Conservation (phyloP, 495 filamentous ascomycete genomes). For the Tuber umbilicatum region DNA sequence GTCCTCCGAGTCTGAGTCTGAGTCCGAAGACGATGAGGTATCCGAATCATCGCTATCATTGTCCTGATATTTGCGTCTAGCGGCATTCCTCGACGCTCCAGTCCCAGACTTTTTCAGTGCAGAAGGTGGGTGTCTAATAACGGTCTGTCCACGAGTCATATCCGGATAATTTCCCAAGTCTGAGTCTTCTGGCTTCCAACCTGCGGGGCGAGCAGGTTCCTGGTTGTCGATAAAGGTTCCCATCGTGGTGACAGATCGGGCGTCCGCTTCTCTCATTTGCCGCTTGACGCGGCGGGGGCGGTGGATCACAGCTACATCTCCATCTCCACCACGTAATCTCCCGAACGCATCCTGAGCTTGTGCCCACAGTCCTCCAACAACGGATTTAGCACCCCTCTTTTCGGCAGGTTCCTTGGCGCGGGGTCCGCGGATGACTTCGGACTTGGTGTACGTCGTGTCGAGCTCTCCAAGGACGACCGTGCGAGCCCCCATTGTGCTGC, state of each 20-base stretch:
- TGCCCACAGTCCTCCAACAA: slow-evolving; percentile 33
- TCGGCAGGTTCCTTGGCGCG: slow-evolving; percentile 24
- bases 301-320: slow-evolving; percentile 21
- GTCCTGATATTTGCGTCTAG: slow-evolving; percentile 21
- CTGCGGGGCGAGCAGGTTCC: slow-evolving; percentile 32
- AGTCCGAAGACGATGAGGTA: slow-evolving; percentile 26
- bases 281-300: slow-evolving; percentile 20
- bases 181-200: slow-evolving; percentile 37
- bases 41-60: slow-evolving; percentile 24
- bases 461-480: slow-evolving; percentile 41
- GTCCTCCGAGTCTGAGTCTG: slow-evolving; percentile 35
- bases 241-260: slow-evolving; percentile 9
- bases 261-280: slow-evolving; percentile 22
- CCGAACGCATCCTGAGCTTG: slow-evolving; percentile 13
- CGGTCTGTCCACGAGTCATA: slow-evolving; percentile 18
- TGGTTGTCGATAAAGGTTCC: slow-evolving; percentile 27
- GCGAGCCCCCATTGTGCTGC: slow-evolving; percentile 30
- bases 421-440: slow-evolving; percentile 26
- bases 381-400: slow-evolving; percentile 20
- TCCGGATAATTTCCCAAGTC: slow-evolving; percentile 29
- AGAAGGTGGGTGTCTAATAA: slow-evolving; percentile 26
- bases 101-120: slow-evolving; percentile 14
- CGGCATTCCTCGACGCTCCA: slow-evolving; percentile 10
- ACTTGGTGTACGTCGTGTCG: slow-evolving; percentile 41
- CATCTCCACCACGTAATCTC: slow-evolving; percentile 33